A percentile compares a stretch with the other conserved stretches of the same genome.
phyloP scores from a whole-genome alignment of 768 basidiomycete species.

The Tylopilus balloui region DNA sequence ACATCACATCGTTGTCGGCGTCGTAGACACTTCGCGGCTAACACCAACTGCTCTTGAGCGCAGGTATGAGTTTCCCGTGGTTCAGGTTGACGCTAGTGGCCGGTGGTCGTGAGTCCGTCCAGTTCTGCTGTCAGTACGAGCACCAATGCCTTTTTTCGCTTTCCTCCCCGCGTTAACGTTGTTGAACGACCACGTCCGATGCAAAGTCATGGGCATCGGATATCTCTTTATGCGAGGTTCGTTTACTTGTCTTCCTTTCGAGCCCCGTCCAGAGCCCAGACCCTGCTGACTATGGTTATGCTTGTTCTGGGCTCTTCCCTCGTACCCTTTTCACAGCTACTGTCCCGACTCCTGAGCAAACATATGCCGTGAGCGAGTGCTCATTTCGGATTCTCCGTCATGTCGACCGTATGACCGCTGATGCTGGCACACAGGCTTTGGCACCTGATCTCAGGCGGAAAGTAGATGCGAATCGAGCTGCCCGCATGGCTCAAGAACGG shows the following conservation, averaged over 20 bases:
- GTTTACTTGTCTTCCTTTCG: slow-evolving; percentile 16
- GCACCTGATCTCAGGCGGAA: slow-evolving; percentile 60
- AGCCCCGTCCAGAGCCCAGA: not conserved
- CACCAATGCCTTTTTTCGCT: slow-evolving; percentile 5
- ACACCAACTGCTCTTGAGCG: not conserved
- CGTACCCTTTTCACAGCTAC: slow-evolving; percentile 24
- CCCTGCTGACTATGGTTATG: slow-evolving; percentile 6
- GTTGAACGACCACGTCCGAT: slow-evolving; percentile 2
- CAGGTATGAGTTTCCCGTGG: slow-evolving; percentile 54
- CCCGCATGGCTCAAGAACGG: slow-evolving; percentile 50
- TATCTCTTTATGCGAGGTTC: slow-evolving; percentile 60
- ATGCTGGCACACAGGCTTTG: slow-evolving; percentile 41
- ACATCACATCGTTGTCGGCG: slow-evolving; percentile 1
- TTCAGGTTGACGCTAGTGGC: slow-evolving; percentile 45
- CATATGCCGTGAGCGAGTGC: slow-evolving; percentile 29
- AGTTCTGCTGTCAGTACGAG: not conserved
- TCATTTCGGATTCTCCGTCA: not conserved
- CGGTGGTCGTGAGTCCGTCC: slow-evolving; percentile 41
- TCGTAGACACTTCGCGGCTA: not conserved
- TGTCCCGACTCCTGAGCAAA: slow-evolving; percentile 35
- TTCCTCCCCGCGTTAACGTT: not conserved
- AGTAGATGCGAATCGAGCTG: slow-evolving; percentile 55
- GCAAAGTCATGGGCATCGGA: slow-evolving; percentile 50
- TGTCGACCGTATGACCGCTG: not conserved
- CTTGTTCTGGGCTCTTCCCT: not conserved